Conservation (phyloP, 2,329 filamentous ascomycete species). For the Cryphonectria parasitica region DNA sequence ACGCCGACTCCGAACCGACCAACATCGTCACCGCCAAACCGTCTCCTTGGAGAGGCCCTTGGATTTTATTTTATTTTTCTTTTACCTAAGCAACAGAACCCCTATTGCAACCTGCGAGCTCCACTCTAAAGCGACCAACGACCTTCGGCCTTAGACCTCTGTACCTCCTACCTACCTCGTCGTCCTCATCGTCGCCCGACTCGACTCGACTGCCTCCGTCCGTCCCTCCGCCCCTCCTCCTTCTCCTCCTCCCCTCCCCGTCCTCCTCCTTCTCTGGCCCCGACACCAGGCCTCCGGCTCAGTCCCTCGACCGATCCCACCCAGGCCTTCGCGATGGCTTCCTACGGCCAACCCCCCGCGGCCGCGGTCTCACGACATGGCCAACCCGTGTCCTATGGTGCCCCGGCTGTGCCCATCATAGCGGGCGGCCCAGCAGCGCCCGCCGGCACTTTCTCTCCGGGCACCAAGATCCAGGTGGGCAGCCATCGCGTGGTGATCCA, state of each 20-base stretch:
- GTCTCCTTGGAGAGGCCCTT: constrained; percentile 7
- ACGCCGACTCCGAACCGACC: constrained; percentile 23
- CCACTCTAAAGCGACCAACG: constrained; percentile 16
- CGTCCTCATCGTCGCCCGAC: constrained; percentile 16
- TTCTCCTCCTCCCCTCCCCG: constrained; percentile 8
- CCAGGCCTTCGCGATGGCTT: constrained; percentile 41
- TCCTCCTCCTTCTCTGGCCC: constrained; percentile 21
- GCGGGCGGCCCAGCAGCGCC: constrained; percentile 50
- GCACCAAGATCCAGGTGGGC: constrained; percentile 96
- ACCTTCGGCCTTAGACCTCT: constrained; percentile 9
- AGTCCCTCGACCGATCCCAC: constrained; percentile 15
- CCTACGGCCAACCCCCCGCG: constrained; percentile 44
- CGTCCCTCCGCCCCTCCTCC: constrained; percentile 15
- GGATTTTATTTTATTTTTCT: constrained; percentile 19
- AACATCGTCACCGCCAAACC: constrained; percentile 23
- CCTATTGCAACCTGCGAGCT: constrained; percentile 26
- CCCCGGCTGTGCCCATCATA: constrained; percentile 43
- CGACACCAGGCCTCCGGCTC: constrained; percentile 24
- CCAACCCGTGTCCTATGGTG: constrained; percentile 41
- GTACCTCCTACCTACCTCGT: constrained; percentile 19
- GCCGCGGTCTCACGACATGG: constrained; percentile 34
- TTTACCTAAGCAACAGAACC: constrained; percentile 29
- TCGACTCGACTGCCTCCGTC: constrained; percentile 3
- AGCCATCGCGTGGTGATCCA: constrained; percentile 91
- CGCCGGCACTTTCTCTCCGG: constrained; percentile 87